Evolutionary conservation across 2,329 filamentous ascomycete species (phyloP), one percentile per base, ranked within the genome.

Genomic region (Apiospora marii): DNA sequence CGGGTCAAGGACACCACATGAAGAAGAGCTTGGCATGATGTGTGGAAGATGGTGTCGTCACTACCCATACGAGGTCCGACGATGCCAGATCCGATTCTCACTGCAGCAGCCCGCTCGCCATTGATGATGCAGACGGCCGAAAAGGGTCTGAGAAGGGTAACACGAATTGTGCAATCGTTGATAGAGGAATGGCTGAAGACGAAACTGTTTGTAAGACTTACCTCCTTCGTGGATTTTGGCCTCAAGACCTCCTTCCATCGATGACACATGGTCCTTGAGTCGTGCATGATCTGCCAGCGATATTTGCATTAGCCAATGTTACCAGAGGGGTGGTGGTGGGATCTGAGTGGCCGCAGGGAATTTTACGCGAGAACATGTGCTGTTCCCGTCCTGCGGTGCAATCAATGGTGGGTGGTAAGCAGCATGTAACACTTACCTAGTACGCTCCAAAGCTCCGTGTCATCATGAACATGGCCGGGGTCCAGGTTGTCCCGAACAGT

Each of bases 401-500:
- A 64, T 64, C 67, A 70, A 74, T 53, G 71, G 67, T 67, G 67
- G 14, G 34, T 58, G 68, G 77, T 77, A 68, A 74, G 76, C 77
- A 74, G 73, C 58, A 73, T 74, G 77, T 76, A 72, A 76, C 77
- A 88, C 92, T 83, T 88, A 96, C 94, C 94, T 74, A 98, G 87
- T 74, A 97, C 95, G 81, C 93, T 97, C 96, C 96, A 99, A 46
- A 99, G 87, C 81, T 98, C 96, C 6, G 95, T 98, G 83, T 99
- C 97, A 83, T 98, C 96, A 80, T 98, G 95, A 71, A 97, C 94
- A 81, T 98, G 94, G 41, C 93, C 94, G 34, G 97, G 97, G 81
- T 99, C 96, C 51, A 98, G 89, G 80, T 99, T 99, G 83, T 99
- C 96, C 76, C 96, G 91, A 75, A 99, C 90, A 12, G 93, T 95